Evolutionary conservation across 2,329 filamentous ascomycete species (phyloP).

Genomic region (Fusarium brachygibbosum): DNA sequence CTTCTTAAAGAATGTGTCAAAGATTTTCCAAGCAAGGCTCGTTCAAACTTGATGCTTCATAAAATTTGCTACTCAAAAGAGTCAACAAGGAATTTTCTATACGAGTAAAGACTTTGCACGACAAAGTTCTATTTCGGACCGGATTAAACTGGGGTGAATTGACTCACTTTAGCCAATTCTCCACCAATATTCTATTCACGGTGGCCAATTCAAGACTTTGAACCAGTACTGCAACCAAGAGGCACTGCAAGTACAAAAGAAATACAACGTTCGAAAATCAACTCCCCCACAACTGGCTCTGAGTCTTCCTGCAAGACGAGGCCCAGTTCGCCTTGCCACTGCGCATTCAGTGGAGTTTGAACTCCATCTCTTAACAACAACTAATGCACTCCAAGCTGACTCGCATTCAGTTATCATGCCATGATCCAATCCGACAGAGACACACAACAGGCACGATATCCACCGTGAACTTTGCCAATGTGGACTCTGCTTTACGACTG

Average conservation of each 20-base stretch:
- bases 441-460: constrained; percentile 24
- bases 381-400: constrained; percentile 33
- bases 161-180: neutral
- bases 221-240: constrained; percentile 9
- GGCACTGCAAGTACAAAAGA: constrained; percentile 22
- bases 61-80: neutral
- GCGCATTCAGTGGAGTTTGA: constrained; percentile 4
- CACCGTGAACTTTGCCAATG: constrained; percentile 28
- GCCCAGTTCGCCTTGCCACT: constrained; percentile 6
- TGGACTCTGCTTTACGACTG: neutral
- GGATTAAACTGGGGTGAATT: neutral
- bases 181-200: constrained; percentile 36
- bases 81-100: neutral
- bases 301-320: neutral
- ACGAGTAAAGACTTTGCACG: neutral
- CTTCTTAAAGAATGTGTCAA: constrained; percentile 15
- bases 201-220: constrained; percentile 38
- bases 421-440: constrained; percentile 36
- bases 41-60: constrained; percentile 6
- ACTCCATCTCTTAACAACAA: constrained; percentile 22
- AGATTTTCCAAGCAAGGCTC: constrained; percentile 2
- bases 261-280: constrained; percentile 21
- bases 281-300: constrained; percentile 8
- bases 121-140: constrained; percentile 1
- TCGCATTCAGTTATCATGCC: constrained; percentile 31